These are phyloP conservation scores for Eucalyptus camaldulensis DNA, from an alignment of 345 rosid genomes.

Conservation along the genomic window DNA sequence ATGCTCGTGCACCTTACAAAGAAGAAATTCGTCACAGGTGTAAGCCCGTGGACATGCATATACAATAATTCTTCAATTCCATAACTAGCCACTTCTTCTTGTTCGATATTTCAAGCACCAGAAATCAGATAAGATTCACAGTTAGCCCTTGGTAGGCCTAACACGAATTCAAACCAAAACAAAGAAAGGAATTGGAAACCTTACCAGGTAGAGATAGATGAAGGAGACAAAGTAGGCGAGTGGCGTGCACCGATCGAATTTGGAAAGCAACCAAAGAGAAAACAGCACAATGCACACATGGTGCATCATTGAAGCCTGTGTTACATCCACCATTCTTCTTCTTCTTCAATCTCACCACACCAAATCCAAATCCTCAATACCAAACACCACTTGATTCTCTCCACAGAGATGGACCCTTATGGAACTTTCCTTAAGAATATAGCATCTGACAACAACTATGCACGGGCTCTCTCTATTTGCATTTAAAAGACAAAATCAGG, in stretches of 20 bases:
- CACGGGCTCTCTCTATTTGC: background rate
- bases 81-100: background rate
- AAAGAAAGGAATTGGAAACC: background rate
- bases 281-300: constrained; percentile 64
- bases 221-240: constrained; percentile 51
- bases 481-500: background rate
- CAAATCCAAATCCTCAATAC: background rate
- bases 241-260: constrained; percentile 38
- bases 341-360: background rate
- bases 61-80: background rate
- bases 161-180: background rate
- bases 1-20: constrained; percentile 52
- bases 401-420: background rate
- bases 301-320: constrained; percentile 59
- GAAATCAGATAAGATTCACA: background rate
- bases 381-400: background rate
- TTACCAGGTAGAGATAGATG: constrained; percentile 69
- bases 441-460: background rate
- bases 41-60: background rate
- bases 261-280: constrained; percentile 58
- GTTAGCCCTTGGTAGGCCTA: background rate
- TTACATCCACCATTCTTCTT: constrained; percentile 8
- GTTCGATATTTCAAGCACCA: background rate
- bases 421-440: background rate
- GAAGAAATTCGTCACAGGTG: background rate